Evolutionary conservation across 306 rosid species (phyloP).

Genomic region (Phaseolus lunatus): DNA sequence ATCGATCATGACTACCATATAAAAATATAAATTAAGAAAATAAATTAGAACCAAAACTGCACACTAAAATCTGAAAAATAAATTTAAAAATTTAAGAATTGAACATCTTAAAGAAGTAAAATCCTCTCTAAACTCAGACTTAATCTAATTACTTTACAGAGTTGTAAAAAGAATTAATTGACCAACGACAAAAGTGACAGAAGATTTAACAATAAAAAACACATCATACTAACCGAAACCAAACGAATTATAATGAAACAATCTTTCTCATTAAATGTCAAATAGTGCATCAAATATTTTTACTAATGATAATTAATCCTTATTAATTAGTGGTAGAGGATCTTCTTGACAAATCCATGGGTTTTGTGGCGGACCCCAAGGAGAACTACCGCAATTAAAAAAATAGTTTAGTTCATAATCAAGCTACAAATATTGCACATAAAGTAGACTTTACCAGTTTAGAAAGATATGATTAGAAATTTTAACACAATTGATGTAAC

Average conservation of each 20-base stretch:
- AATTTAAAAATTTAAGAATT: no score
- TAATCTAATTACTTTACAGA: no score
- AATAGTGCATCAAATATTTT: not conserved
- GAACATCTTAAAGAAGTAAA: no score
- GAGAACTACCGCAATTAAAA: slow-evolving; percentile 9
- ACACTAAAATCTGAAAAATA: no score
- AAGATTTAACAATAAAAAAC: no score
- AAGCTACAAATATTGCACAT: not conserved
- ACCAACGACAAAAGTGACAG: no score
- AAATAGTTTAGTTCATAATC: slow-evolving; percentile 10
- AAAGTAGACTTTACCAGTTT: slow-evolving; percentile 10
- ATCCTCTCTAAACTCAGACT: no score
- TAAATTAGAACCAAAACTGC: no score
- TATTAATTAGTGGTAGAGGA: not conserved
- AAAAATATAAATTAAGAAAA: no score
- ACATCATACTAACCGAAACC: no score
- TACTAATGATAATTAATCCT: slow-evolving; percentile 7
- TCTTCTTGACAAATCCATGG: not conserved
- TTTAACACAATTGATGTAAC: not conserved
- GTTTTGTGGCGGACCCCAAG: slow-evolving; percentile 16
- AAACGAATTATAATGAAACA: not conserved
- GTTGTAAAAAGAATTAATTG: no score
- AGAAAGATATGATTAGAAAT: not conserved
- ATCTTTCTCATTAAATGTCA: not conserved
- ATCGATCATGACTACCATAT: no score